These are phyloP conservation scores for Apophysomyces sp. DNA, from an alignment of 371 early-diverging fungal genomes.

Conservation along the genomic window DNA sequence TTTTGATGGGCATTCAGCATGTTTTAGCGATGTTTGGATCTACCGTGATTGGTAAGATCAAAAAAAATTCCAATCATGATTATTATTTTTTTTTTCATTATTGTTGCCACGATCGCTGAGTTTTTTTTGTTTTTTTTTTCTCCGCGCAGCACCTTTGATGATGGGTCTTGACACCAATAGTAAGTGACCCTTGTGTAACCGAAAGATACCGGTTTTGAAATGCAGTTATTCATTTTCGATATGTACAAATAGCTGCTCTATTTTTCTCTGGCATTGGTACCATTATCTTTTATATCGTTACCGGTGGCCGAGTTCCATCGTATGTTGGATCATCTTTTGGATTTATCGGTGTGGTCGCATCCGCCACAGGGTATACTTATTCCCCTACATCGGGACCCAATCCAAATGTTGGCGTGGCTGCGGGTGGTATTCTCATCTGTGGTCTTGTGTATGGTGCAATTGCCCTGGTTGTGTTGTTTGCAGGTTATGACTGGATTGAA, in stretches of 20 bases:
- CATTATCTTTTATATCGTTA: constrained; percentile 52
- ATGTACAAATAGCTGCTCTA: constrained; percentile 34
- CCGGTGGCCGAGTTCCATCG: constrained; percentile 57
- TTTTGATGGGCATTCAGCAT: constrained; percentile 56
- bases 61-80: neutral
- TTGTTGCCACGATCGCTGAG: neutral
- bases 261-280: constrained; percentile 63
- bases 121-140: neutral
- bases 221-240: constrained; percentile 9
- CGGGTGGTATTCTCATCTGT: constrained; percentile 54
- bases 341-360: constrained; percentile 51
- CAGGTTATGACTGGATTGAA: constrained; percentile 55
- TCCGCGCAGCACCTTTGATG: constrained; percentile 35
- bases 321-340: constrained; percentile 61
- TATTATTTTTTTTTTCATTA: neutral
- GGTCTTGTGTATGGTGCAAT: constrained; percentile 47
- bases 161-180: constrained; percentile 60
- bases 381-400: constrained; percentile 28
- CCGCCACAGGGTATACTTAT: constrained; percentile 50
- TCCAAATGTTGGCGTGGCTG: constrained; percentile 40
- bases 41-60: constrained; percentile 43
- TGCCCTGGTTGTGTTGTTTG: constrained; percentile 42
- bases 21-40: constrained; percentile 63
- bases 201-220: neutral
- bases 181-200: constrained; percentile 10